Conservation (phyloP, 352 stramenopile species). For the Phytophthora multivora region DNA sequence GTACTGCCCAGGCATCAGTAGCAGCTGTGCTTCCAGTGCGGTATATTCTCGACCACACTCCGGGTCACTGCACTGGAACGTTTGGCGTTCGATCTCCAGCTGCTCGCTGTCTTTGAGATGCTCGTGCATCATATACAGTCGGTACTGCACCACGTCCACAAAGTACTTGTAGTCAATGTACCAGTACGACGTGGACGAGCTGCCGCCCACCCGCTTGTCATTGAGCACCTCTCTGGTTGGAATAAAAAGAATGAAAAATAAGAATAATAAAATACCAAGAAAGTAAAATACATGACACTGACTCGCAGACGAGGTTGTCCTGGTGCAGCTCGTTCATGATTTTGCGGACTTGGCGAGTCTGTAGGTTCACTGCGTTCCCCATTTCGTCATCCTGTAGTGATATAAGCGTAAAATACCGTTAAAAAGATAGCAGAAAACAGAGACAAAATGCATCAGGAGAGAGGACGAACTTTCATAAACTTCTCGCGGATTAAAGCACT, state of each 20-base stretch:
- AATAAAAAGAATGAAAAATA: neutral
- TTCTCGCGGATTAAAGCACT: constrained; percentile 86
- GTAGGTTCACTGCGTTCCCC: constrained; percentile 86
- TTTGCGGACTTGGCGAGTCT: constrained; percentile 89
- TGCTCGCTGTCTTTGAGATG: constrained; percentile 87
- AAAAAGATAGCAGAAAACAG: neutral
- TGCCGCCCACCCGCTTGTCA: constrained; percentile 84
- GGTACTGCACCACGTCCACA: constrained; percentile 89
- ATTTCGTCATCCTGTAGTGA: constrained; percentile 82
- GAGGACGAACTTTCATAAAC: constrained; percentile 75
- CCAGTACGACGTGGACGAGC: constrained; percentile 89
- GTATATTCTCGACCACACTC: constrained; percentile 90
- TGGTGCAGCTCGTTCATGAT: constrained; percentile 90
- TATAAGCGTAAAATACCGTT: constrained; percentile 1
- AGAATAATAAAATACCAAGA: constrained; percentile 6
- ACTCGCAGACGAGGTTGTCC: constrained; percentile 88
- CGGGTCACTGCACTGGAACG: constrained; percentile 85
- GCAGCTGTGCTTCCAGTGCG: constrained; percentile 77
- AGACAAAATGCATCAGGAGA: no score
- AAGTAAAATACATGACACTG: constrained; percentile 12
- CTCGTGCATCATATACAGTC: constrained; percentile 88
- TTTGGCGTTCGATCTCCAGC: constrained; percentile 87
- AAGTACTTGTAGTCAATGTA: constrained; percentile 95
- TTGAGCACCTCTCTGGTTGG: constrained; percentile 79
- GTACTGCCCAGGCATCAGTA: constrained; percentile 84